phyloP scores from a whole-genome alignment of 257 asterid species.

The Agastache rugosa region DNA sequence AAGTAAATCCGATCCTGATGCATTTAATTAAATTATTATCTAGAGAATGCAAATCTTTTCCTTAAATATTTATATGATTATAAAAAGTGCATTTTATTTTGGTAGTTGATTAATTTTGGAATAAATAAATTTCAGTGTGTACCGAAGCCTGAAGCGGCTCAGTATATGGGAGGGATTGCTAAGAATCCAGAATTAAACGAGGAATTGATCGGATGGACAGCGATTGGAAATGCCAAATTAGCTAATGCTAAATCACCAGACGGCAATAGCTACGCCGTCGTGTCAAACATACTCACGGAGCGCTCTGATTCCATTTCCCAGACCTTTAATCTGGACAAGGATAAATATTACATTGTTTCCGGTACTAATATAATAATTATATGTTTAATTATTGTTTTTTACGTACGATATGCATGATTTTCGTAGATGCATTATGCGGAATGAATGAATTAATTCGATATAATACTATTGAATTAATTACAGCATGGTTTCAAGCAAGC shows the following conservation, averaged over 20 bases:
- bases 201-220: slow-evolving; percentile 61
- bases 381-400: no score
- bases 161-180: slow-evolving; percentile 67
- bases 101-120: no score
- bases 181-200: slow-evolving; percentile 55
- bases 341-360: slow-evolving; percentile 52
- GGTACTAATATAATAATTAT: slow-evolving; percentile 41
- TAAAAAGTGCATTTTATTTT: no score
- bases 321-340: slow-evolving; percentile 42
- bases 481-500: slow-evolving; percentile 76
- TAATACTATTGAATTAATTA: no score
- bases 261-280: slow-evolving; percentile 54
- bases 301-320: slow-evolving; percentile 48
- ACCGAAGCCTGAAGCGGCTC: slow-evolving; percentile 49
- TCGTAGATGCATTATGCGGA: no score
- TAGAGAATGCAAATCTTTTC: no score
- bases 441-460: no score
- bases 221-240: slow-evolving; percentile 43
- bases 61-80: no score
- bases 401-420: no score
- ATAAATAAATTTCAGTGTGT: slow-evolving; percentile 48
- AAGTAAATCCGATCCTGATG: not conserved
- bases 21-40: no score
- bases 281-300: slow-evolving; percentile 30
- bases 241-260: slow-evolving; percentile 32